Base-by-base conservation (phyloP, 2,329 filamentous ascomycete genomes). In the Malbranchea cinnamomea region DNA sequence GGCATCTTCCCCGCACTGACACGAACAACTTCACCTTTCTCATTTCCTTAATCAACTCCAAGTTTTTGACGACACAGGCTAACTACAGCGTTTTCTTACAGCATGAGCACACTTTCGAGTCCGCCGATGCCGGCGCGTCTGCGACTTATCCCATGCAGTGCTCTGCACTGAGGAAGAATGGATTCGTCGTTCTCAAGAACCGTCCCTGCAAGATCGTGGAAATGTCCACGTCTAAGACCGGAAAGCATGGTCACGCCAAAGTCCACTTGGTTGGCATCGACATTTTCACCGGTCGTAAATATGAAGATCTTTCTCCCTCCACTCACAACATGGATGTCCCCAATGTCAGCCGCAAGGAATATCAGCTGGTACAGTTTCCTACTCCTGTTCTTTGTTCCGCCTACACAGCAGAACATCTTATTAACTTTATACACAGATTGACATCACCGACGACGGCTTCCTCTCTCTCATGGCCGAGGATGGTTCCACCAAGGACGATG, bases 191-290 rank as follows among this genome's bases (percentile, higher is more conserved):
- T 62, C 95, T 98, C 70, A 98, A 98, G 78, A 68, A 71, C 66
- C 89, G 89, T 53, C 91, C 89, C 53, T 98, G 89, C 85, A 98
- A 95, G 81, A 98, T 98, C 54, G 82, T 95, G 63, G 89, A 98
- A 59, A 98, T 98, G 91, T 93, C 84, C 49, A 98, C 89, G 70
- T 98, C 89, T 63, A 98, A 98, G 85, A 98, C 89, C 49, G 89
- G 89, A 68, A 98, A 98, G 83, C 89, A 98, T 80, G 89, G 89
- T 64, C 91, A 98, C 81, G 89, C 89, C 68, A 98, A 98, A 78
- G 89, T 98, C 62, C 87, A 98, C 68, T 69, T 98, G 52, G 79
- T 94, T 55, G 89, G 84, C 58, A 75, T 91, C 61, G 89, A 98
- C 63, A 95, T 98, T 71, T 98, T 98, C 78, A 98, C 85, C 46